A percentile compares a stretch with the other conserved stretches of the same genome.
Evolutionary conservation across 805 yeast species (phyloP).

Genomic region (Spathaspora passalidarum): DNA sequence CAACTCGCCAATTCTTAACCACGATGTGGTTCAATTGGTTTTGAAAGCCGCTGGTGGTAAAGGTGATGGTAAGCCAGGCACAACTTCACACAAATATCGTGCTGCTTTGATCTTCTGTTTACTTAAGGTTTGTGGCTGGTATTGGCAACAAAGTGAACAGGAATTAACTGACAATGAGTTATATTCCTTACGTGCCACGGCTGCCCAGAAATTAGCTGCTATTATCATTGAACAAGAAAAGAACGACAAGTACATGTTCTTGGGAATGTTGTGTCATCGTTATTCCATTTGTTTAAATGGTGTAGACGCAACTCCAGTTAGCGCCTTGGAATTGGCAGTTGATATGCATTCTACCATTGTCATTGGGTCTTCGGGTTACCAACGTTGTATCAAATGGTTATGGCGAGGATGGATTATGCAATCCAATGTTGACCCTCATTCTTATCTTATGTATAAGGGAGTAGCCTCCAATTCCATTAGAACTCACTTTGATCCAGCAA

Average conservation of each 20-base stretch:
- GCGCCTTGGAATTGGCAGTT: conserved; percentile 80
- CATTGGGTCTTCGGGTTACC: conserved; percentile 79
- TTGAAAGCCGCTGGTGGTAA: conserved; percentile 78
- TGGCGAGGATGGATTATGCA: conserved; percentile 95
- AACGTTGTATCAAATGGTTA: conserved; percentile 82
- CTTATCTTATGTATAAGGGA: conserved; percentile 62
- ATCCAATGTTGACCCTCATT: conserved; percentile 62
- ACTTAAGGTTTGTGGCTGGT: conserved; percentile 79
- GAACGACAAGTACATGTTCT: conserved; percentile 61
- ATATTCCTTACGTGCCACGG: conserved; percentile 54
- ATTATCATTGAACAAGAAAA: conserved; percentile 60
- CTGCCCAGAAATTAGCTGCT: conserved; percentile 76
- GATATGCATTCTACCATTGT: conserved; percentile 78
- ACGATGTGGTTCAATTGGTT: conserved; percentile 56
- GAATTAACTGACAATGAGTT: conserved; percentile 70
- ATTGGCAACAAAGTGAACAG: conserved; percentile 51
- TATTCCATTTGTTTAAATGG: conserved; percentile 65
- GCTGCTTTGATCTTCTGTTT: conserved; percentile 68
- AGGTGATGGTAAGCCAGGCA: conserved; percentile 53
- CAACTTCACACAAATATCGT: conserved; percentile 60
- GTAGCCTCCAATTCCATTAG: conserved; percentile 51
- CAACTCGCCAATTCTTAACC: conserved; percentile 58
- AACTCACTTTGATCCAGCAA: conserved; percentile 74
- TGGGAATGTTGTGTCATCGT: conserved; percentile 74
- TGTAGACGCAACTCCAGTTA: conserved; percentile 59